Evolutionary conservation across 371 early-diverging fungal genomes (phyloP), one percentile per base, ranked within the genome.

Genomic region (Funneliformis caledonium): DNA sequence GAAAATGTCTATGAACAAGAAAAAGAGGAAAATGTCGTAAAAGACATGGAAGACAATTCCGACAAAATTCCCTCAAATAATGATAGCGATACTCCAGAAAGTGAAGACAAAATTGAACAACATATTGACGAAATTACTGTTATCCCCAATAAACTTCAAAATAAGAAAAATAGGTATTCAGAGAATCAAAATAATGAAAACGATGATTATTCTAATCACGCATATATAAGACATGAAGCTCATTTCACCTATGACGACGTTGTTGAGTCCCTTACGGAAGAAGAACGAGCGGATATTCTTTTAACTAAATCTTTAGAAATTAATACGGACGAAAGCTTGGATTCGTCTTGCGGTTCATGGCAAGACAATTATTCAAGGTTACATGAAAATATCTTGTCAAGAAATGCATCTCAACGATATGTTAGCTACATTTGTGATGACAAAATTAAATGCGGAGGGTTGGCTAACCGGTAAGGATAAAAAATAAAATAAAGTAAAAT

Each of bases 371-470:
- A 74, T 59, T n/a, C 42, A 6, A 74, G 9, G n/a, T 74, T 74
- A 74, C 75, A 74, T 42, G 59, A 74, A 33, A 26, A 74, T 0
- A 74, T 74, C 12, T 31, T 50, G 14, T 31, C 52, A 52, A 59
- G 75, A 19, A 42, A 52, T 50, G 60, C 2, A 33, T 16, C 59
- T 12, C 75, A 50, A 50, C 10, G 75, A 74, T 74, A 56, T 59
- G 59, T 74, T 22, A 74, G 75, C 26, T 74, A 74, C 4, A 52
- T 74, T 33, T 74, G 75, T 59, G 75, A 74, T 47, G 56, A 10
- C 6, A 43, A 33, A 37, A 74, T 19, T 33, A 33, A 74, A 22
- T 74, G 75, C 56, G 75, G 75, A 4, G 75, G 75, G 4, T 74
- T 74, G 26, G 52, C 75, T 33, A 59, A 74, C 26, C 26, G 75